phyloP scores from a whole-genome alignment of 805 yeast species.

The Zygosaccharomyces rouxii region DNA sequence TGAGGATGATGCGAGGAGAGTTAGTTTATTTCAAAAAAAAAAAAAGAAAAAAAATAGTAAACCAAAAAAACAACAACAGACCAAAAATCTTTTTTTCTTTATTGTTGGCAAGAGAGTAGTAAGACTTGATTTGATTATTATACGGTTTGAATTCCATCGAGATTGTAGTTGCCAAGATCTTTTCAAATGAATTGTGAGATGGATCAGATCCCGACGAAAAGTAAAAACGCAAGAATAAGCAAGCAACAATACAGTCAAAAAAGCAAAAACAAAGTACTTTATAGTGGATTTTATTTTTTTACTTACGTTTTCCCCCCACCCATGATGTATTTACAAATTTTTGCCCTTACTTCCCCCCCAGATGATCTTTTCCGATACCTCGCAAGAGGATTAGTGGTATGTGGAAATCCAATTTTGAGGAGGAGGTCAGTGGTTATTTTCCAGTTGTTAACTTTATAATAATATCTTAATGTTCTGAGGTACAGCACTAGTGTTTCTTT shows the following conservation, averaged over 20 bases:
- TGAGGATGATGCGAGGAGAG: too few relatives aligned
- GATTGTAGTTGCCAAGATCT: constrained; percentile 2
- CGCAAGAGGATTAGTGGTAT: constrained; percentile 7
- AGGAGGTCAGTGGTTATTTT: constrained; percentile 5
- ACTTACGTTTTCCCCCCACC: constrained; percentile 7
- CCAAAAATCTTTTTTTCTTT: background rate
- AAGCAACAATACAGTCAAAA: constrained; percentile 6
- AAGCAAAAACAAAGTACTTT: constrained; percentile 14
- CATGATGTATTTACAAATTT: constrained; percentile 13
- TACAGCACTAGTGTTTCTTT: background rate
- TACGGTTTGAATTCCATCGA: constrained; percentile 4
- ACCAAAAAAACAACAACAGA: background rate
- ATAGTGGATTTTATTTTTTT: constrained; percentile 20
- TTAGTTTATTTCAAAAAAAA: constrained; percentile 5
- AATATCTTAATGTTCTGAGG: constrained; percentile 4
- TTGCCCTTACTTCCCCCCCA: constrained; percentile 8
- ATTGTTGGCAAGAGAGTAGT: constrained; percentile 11
- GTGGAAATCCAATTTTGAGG: constrained; percentile 4
- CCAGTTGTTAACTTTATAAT: constrained; percentile 5
- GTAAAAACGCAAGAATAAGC: background rate
- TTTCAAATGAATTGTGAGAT: background rate
- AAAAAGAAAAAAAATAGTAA: background rate
- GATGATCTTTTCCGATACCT: constrained; percentile 6
- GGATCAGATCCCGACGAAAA: background rate
- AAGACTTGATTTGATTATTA: constrained; percentile 7